phyloP scores from a whole-genome alignment of 2,329 filamentous ascomycete genomes.

The Coleophoma eucalyptorum region DNA sequence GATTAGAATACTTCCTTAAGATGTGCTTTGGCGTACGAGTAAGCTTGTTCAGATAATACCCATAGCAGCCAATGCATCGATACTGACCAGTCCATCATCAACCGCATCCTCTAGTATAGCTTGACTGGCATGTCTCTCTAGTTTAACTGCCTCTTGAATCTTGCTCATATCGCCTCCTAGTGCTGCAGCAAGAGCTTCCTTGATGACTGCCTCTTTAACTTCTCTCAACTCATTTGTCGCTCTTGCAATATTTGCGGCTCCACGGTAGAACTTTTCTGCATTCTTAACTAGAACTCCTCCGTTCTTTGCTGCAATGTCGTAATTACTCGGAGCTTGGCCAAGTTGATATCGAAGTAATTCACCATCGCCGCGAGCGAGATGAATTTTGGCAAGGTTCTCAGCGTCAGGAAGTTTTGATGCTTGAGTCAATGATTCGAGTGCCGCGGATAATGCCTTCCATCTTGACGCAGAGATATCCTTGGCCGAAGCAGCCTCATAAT shows the following conservation, averaged over 20 bases:
- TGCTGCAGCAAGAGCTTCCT: conserved; percentile 43
- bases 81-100: conserved; percentile 14
- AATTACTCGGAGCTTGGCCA: conserved; percentile 37
- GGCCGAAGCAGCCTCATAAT: conserved; percentile 27
- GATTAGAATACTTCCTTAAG: too few species aligned
- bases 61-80: conserved; percentile 5
- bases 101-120: conserved; percentile 12
- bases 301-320: conserved; percentile 38
- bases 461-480: conserved; percentile 26
- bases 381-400: conserved; percentile 46
- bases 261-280: conserved; percentile 53
- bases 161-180: conserved; percentile 34
- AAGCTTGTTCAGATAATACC: conserved; percentile 7
- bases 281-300: conserved; percentile 46
- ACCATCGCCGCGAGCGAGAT: conserved; percentile 49
- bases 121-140: neutral
- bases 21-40: too few species aligned
- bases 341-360: conserved; percentile 51
- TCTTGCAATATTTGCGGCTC: conserved; percentile 35
- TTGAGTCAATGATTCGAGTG: conserved; percentile 43
- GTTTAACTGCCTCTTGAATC: conserved; percentile 4
- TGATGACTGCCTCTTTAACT: conserved; percentile 38
- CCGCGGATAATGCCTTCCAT: conserved; percentile 50
- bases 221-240: conserved; percentile 36
- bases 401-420: conserved; percentile 46